Base-by-base conservation (phyloP, 805 yeast genomes). In the Brettanomyces nanus region DNA sequence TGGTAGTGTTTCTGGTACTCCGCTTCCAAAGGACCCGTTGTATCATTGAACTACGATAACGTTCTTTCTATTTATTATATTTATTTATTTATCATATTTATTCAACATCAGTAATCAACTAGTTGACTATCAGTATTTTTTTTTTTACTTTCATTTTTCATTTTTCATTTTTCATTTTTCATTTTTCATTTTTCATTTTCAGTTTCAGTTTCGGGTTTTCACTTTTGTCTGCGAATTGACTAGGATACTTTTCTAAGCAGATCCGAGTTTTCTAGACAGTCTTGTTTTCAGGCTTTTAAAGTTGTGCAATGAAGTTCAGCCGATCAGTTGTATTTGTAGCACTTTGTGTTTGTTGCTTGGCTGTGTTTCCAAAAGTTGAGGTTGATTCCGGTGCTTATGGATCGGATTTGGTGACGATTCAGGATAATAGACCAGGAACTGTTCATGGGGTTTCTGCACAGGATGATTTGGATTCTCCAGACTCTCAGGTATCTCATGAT, bases 1-100 rank as follows among this genome's bases (percentile, higher is more conserved):
- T 38, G 95, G 95, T 45, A 56, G 56, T 39, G 84, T 81, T 35
- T 65, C 71, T 33, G 84, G 79, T 34, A 68, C 75, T 51, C 80
- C 81, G 38, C 46, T 69, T 37, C 79, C 79, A 14, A 55, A 56
- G 42, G 60, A 55, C 38, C 60, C 65, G 9, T 53, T 51, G 52
- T 59, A 52, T 51, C 59, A 59, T 39, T 58, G 34, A 31, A 18
- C 7, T 28, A 6, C 6, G 13, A 11, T 28, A 18, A 28, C 13
- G 11, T 23, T 19, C 15, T 22, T 19, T 28, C n/a, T 20, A 28
- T 32, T 37, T 32, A 37, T 25, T 31, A 21, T 23, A 29, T 21
- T 17, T 30, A n/a, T 19, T 25, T 37, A 37, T 27, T 37, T 22
- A n/a, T 19, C 15, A n/a, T n/a, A n/a, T n/a, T n/a, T n/a, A n/a